Evolutionary conservation across 2,329 filamentous ascomycete genomes (phyloP), one percentile per base, ranked within the genome.

Genomic region (Paracoccidioides brasiliensis): DNA sequence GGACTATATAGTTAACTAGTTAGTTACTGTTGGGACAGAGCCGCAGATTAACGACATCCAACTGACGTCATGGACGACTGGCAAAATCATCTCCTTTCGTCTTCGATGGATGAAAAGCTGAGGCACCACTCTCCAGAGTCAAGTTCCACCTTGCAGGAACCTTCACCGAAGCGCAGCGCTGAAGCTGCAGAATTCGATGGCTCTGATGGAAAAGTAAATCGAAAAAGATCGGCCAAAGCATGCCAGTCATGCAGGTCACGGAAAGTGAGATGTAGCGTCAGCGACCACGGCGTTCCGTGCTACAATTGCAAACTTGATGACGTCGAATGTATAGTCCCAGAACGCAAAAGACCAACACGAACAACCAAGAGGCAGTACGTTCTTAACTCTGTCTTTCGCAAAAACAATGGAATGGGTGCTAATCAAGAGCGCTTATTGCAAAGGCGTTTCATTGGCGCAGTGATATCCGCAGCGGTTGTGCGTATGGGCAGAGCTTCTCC

Each of bases 191-290:
- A 35, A 12, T 49, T 58, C 12, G 55, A 55, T 42, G 30, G 14
- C 48, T 28, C 46, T 4, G 57, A 55, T 33, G 46, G 32, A 12
- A 56, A 55, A 33, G 9, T 42, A 40, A 57, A 53, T 53, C 95
- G 95, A 73, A 80, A 90, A 66, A 43, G 76, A 58, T 75, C 76
- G 1, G 63, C 74, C 28, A 77, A 78, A 55, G 76, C 76, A 8
- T 78, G 76, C 51, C 64, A 76, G 6, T 75, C 73, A 7, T 78
- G 75, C 60, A 69, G 76, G 9, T 70, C 75, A 12, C 67, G 76
- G 32, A 78, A 78, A 61, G 75, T 78, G 32, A 68, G 76, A 30
- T 78, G 76, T 56, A 75, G 76, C 59, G 75, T 78, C 22, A 76
- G 70, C 44, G 75, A 75, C 57, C 67, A 73, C 53, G 76, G 74